Evolutionary conservation across 2,329 filamentous ascomycete genomes (phyloP), one percentile per base, ranked within the genome.

Genomic region (Thielaviopsis punctulata): DNA sequence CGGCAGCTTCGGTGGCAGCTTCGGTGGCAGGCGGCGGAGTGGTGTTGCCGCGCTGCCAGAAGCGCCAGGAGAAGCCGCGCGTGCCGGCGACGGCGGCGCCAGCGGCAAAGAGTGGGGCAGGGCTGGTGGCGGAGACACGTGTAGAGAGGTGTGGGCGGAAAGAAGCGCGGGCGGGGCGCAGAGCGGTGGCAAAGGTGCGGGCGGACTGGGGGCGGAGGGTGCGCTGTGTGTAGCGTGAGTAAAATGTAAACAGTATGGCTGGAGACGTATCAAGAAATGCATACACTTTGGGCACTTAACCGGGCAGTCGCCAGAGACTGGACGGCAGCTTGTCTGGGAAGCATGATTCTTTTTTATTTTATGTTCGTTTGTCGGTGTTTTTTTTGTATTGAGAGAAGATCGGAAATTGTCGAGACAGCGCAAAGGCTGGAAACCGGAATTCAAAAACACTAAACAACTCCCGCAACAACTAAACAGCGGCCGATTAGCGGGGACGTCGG

Each of bases 251-350:
- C 4, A 10, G 9, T 36, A 27, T 9, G 48, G 27, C 12, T 12
- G 45, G 30, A 22, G 27, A 46, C 19, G 10, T 21, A 10, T 10
- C 5, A 10, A 13, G 21, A 8, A 19, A 15, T 18, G 55, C 62
- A 27, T 60, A 67, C 64, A 21, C 59, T 58, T 60, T 60, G 62
- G 52, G 55, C 58, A 15, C 58, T 58, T 24, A 62, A 45, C 51
- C 61, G 63, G 57, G 61, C 63, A 56, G 65, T 63, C 56, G 66
- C 62, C 52, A 68, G 56, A 51, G 66, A 65, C 57, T 66, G 65
- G 58, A 64, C 62, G 59, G 69, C 62, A 60, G 67, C 68, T 67
- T 68, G 67, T 56, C 68, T 69, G 53, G 68, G 67, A 60, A 71
- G 64, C 69, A 71, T 71, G 54, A 58, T 64, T 63, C 57, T 60